A percentile compares a stretch with the other conserved stretches of the same genome.
These are phyloP conservation scores for Pelargonium australe DNA, from an alignment of 441 rosid genomes.

Conservation along the genomic window DNA sequence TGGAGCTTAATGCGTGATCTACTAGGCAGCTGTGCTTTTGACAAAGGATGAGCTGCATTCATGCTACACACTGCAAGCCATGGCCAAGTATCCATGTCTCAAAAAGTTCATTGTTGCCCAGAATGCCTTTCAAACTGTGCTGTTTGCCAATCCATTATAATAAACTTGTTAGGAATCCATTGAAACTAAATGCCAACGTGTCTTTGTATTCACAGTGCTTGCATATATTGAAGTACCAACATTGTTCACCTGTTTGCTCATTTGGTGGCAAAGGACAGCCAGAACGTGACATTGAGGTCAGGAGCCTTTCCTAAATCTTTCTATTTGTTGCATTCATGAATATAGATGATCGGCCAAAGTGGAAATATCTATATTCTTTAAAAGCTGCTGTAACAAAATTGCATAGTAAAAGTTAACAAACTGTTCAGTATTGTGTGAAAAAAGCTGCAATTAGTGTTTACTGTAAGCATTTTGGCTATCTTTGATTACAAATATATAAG, in stretches of 20 bases:
- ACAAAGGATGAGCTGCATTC: neutral
- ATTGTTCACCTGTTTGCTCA: neutral
- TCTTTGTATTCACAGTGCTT: neutral
- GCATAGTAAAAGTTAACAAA: no score
- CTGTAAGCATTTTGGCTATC: no score
- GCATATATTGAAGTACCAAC: neutral
- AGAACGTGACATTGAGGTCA: neutral
- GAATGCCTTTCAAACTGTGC: neutral
- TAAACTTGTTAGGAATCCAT: neutral
- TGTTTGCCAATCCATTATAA: neutral
- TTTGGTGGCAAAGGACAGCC: neutral
- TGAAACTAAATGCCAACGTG: neutral
- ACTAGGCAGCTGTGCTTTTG: neutral
- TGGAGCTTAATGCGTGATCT: no score
- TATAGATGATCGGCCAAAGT: no score
- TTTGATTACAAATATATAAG: no score
- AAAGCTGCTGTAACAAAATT: no score
- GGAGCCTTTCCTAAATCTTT: neutral
- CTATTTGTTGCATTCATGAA: neutral
- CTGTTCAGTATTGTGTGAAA: no score
- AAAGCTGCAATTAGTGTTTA: no score
- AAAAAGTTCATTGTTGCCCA: neutral
- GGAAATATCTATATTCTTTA: no score
- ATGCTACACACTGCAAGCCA: neutral
- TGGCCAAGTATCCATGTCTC: neutral